Base-by-base conservation (phyloP, 2,329 filamentous ascomycete species). In the Trichoderma endophyticum region DNA sequence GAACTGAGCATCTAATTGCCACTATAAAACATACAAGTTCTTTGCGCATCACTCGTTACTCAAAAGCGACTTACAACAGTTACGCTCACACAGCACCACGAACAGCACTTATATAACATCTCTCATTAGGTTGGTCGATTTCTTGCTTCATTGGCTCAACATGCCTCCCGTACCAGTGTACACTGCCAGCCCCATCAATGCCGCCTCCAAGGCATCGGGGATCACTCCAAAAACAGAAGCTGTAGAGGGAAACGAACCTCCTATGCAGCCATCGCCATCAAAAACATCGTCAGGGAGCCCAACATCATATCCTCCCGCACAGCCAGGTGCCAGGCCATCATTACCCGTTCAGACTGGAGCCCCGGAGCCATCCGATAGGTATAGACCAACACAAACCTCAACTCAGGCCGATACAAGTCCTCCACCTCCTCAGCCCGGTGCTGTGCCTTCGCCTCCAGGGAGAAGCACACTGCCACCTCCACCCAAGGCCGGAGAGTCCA, bases 151-250 rank as follows among this genome's bases (percentile, higher is more conserved):
- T 51, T 30, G 24, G 36, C 24, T 72, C 77, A 82, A 61, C n/a
- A 91, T 91, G 89, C 84, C 88, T 64, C 84, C 88, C 63, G 85
- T 91, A 73, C 87, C 86, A 62, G 85, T 90, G 56, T 89, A 89
- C 79, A 86, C 84, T 43, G 80, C 86, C 70, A 89, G 87, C 78
- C 89, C 89, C 60, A 89, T 91, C 79, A 86, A 83, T 76, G 85
- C 86, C 48, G 85, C 86, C 43, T 81, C 85, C 72, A 90, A 89
- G 80, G 82, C 87, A 63, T 82, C 83, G 18, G 86, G 82, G 36
- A 77, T 81, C 56, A 86, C 86, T 24, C 83, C 86, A 32, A 79
- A 86, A 74, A 88, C 86, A 18, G 79, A 78, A 51, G 73, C 75
- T 8, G 73, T 79, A 68, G 75, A 75, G 15, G 69, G 74, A 2